These are phyloP conservation scores for Phanerochaete sordida DNA, from an alignment of 768 basidiomycete species.

Conservation along the genomic window DNA sequence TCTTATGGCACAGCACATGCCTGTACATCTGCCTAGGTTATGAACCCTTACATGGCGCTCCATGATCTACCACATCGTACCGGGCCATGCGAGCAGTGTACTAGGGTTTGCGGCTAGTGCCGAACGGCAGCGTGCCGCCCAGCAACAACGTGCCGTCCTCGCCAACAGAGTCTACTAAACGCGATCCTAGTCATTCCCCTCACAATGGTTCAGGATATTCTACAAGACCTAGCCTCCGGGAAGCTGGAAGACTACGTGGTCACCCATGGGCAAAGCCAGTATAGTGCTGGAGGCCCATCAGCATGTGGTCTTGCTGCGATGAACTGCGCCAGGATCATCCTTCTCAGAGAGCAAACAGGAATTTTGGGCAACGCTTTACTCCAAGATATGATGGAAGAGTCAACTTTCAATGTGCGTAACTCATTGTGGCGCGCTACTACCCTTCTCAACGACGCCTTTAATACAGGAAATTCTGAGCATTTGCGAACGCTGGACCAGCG, in stretches of 20 bases:
- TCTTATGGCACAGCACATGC: too few relatives aligned
- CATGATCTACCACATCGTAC: too few relatives aligned
- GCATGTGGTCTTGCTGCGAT: conserved; percentile 69
- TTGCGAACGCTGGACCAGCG: conserved; percentile 50
- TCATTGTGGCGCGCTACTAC: background rate
- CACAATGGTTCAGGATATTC: too few relatives aligned
- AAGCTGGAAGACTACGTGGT: conserved; percentile 25
- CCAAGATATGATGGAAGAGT: conserved; percentile 28
- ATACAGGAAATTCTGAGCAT: conserved; percentile 53
- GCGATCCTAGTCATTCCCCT: too few relatives aligned
- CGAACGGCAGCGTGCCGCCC: too few relatives aligned
- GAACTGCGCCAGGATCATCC: conserved; percentile 55
- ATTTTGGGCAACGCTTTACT: conserved; percentile 28
- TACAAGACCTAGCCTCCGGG: background rate
- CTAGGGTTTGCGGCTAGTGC: too few relatives aligned
- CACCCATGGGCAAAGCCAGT: conserved; percentile 55
- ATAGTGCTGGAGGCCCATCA: conserved; percentile 39
- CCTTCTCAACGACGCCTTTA: background rate
- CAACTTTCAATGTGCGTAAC: conserved; percentile 33
- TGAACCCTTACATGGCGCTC: too few relatives aligned
- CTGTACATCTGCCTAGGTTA: too few relatives aligned
- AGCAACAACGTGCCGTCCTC: too few relatives aligned
- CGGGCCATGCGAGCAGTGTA: too few relatives aligned
- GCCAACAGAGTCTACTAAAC: too few relatives aligned
- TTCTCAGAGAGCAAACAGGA: conserved; percentile 33